Evolutionary conservation across 2,329 filamentous ascomycete species (phyloP), one percentile per base, ranked within the genome.

Genomic region (Colletotrichum sp.): DNA sequence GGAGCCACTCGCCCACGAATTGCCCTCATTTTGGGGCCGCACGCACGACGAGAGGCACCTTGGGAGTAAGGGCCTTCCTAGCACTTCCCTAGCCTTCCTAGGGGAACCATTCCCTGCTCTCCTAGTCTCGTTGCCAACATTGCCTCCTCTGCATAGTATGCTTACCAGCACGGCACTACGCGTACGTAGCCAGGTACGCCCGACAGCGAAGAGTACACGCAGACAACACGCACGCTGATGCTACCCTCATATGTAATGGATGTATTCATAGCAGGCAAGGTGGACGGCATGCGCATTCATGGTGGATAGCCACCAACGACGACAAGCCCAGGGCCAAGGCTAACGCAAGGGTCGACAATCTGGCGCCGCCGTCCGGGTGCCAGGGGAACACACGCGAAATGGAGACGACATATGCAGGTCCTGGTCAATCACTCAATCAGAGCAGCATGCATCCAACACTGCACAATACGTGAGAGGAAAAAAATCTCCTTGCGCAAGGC

Each of bases 371-470:
- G 66, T 39, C 68, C 36, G 55, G 74, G 74, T 76, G 74, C 65
- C 64, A 74, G 74, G 70, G 73, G 74, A 76, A 74, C 65, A 69
- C 65, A 69, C 70, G 36, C 64, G 64, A 76, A 71, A 76, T 76
- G 74, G 74, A 44, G 29, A 55, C 71, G 59, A 49, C 36, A 74
- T 59, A 74, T 69, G 64, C 74, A 76, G 70, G 70, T 65, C 59
- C 64, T 76, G 39, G 68, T 63, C 57, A 69, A 11, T 30, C 44
- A 49, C 25, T 30, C 39, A 44, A 27, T 44, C n/a, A 59, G 34
- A 30, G 57, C 49, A 57, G 49, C 13, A 29, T n/a, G 49, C 13
- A 29, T n/a, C 29, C 49, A 34, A 52, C 44, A 52, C 44, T 52
- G 44, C 44, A 52, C 44, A 52, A 52, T 52, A 52, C n/a, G n/a